phyloP scores from a whole-genome alignment of 306 rosid species.

The Lablab purpureus region DNA sequence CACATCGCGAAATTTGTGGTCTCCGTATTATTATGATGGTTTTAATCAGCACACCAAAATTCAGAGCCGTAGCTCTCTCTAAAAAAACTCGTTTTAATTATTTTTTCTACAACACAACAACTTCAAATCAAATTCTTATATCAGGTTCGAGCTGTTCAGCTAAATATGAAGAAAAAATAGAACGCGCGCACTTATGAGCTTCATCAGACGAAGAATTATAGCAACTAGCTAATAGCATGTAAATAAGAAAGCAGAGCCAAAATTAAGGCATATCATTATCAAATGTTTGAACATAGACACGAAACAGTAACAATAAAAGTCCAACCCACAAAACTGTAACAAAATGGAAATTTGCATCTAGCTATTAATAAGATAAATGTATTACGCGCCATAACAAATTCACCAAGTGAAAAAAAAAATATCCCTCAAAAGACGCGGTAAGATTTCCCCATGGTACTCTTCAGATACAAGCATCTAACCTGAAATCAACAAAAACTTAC shows the following conservation, averaged over 20 bases:
- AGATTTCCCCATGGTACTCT: conserved; percentile 77
- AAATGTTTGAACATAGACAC: conserved; percentile 7
- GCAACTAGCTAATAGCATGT: neutral
- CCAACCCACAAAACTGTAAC: conserved; percentile 21
- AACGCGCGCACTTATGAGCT: neutral
- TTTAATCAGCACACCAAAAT: too few relatives aligned
- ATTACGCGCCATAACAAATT: conserved; percentile 8
- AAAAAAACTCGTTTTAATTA: too few relatives aligned
- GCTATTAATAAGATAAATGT: conserved; percentile 25
- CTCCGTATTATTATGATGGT: too few relatives aligned
- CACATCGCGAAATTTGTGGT: too few relatives aligned
- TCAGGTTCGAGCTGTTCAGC: too few relatives aligned
- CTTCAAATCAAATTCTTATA: neutral
- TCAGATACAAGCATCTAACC: conserved; percentile 74
- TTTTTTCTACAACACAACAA: too few relatives aligned
- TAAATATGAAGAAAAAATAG: neutral
- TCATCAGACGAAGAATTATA: neutral
- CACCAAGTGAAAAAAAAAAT: neutral
- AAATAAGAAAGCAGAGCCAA: neutral
- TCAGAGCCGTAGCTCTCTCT: too few relatives aligned
- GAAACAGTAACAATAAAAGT: neutral
- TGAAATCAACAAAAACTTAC: conserved; percentile 26
- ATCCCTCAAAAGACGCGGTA: conserved; percentile 59
- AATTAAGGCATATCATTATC: conserved; percentile 2
- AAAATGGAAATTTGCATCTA: conserved; percentile 26